These are phyloP conservation scores for Psidium friedrichsthalianum DNA, from an alignment of 345 rosid genomes.

Conservation along the genomic window DNA sequence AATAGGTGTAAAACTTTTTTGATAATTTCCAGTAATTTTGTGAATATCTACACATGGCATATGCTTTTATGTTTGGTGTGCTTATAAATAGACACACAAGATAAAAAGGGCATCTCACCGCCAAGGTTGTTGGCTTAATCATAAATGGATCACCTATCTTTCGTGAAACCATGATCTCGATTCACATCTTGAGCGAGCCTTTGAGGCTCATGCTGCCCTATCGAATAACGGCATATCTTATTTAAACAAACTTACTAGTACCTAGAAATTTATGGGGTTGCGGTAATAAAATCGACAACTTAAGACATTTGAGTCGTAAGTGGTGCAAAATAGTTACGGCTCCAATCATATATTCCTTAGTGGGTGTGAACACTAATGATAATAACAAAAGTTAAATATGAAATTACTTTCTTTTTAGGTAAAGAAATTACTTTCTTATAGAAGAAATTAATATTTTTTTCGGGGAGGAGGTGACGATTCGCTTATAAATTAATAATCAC, in stretches of 20 bases:
- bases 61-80: background rate
- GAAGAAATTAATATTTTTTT: no score
- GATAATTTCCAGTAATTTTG: background rate
- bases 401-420: no score
- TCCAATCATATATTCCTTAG: background rate
- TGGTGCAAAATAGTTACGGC: background rate
- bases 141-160: background rate
- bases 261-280: accelerated
- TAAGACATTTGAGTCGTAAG: no score
- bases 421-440: no score
- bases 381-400: no score
- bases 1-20: no score
- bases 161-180: background rate
- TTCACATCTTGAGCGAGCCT: background rate
- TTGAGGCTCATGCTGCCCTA: background rate
- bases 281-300: no score
- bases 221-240: background rate
- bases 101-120: background rate
- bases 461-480: no score
- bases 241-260: background rate
- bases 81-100: background rate
- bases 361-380: background rate
- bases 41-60: background rate
- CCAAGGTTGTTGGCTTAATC: background rate
- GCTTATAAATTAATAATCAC: background rate